Evolutionary conservation across 2,329 filamentous ascomycete genomes (phyloP), one percentile per base, ranked within the genome.

Genomic region (Emergomyces africanus): DNA sequence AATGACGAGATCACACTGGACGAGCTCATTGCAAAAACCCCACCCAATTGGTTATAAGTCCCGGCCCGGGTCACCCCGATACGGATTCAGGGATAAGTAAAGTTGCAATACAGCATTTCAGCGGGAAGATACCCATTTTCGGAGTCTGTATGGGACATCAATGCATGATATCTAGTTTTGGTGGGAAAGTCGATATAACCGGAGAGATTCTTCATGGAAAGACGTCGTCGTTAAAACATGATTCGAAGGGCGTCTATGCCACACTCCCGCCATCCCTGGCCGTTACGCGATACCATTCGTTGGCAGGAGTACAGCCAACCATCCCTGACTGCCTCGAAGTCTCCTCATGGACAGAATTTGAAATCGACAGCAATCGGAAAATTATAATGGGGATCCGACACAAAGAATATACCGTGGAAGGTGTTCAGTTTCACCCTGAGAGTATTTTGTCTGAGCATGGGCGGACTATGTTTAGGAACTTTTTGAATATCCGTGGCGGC

Each of bases 131-230:
- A 54, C 94, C 94, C 12, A 84, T 99, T 15, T 83, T 99, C 57
- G 94, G 94, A n/a, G 94, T 99, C 35, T 99, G 94, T 71, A 97
- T 99, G 92, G 94, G 94, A 66, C 87, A 96, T 85, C 94, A 99
- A 79, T 99, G 94, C 74, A 97, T 99, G 64, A 92, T 95, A 70
- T 88, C 94, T 58, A 86, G 90, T 37, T 97, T 95, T 69, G 94
- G 94, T 54, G 94, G 94, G 61, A 85, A 88, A 56, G 94, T 99
- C 55, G 87, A 86, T 70, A 92, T 90, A 61, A 95, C 94, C 10
- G 94, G 94, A 30, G 94, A 99, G 76, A 96, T 96, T 69, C 79
- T 99, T 58, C 94, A 99, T 69, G 94, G 94, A 67, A 99, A 99
- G 78, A 99, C 94, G 6, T 97, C 92, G 1, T 86, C 88, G 56